These are phyloP conservation scores for Lachancea quebecensis DNA, from an alignment of 805 yeast species.

Conservation along the genomic window DNA sequence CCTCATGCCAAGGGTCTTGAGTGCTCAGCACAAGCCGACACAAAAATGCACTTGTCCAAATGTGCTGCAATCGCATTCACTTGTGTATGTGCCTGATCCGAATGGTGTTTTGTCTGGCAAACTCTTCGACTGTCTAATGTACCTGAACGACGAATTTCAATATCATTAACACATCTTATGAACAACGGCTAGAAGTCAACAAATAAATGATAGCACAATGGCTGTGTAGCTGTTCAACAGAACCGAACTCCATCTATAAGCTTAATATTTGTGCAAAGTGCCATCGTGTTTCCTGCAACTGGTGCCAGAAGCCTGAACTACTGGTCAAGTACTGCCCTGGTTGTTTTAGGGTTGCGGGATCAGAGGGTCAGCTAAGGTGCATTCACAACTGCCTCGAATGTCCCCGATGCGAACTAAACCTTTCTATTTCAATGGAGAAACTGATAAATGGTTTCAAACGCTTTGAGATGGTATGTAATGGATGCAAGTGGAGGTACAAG, in stretches of 20 bases:
- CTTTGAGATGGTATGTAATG: conserved; percentile 6
- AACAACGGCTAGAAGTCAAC: background rate
- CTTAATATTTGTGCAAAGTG: conserved; percentile 8
- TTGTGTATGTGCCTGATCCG: background rate
- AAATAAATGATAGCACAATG: conserved; percentile 2
- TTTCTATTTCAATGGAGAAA: background rate
- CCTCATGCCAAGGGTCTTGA: conserved; percentile 3
- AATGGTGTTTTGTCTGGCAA: too few species aligned
- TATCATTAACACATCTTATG: background rate
- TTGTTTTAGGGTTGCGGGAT: conserved; percentile 1
- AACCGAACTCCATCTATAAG: background rate
- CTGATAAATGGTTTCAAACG: background rate
- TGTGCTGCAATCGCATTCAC: background rate
- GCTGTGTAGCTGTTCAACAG: conserved; percentile 5
- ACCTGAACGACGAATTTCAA: background rate
- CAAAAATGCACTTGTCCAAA: background rate
- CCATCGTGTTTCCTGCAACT: conserved; percentile 7
- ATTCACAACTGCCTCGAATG: conserved; percentile 10
- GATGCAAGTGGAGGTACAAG: conserved; percentile 7
- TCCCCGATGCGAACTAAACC: conserved; percentile 5
- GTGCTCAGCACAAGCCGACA: background rate
- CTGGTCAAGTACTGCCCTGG: conserved; percentile 9
- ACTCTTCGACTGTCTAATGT: background rate
- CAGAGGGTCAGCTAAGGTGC: conserved; percentile 1
- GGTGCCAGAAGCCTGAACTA: conserved; percentile 9